Conservation (phyloP, 208 protist genomes). For the Wallacemonas sp. region DNA sequence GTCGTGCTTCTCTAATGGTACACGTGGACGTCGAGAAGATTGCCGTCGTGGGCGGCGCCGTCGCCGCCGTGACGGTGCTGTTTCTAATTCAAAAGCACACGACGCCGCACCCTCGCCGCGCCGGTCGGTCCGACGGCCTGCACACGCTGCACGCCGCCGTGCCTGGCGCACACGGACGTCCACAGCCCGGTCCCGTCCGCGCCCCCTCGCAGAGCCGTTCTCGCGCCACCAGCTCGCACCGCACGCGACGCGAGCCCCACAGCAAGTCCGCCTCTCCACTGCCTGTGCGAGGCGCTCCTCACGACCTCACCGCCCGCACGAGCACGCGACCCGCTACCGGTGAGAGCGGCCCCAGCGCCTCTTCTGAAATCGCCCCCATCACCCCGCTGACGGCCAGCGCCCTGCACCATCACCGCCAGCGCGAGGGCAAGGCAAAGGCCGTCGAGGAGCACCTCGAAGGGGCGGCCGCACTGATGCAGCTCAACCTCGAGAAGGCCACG, state of each 20-base stretch:
- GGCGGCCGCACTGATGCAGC: not conserved
- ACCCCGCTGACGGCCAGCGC: not conserved
- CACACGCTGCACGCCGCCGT: not conserved
- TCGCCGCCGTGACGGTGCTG: conserved; percentile 34
- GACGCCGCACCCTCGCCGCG: conserved; percentile 36
- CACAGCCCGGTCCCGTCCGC: not conserved
- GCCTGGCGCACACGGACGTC: conserved; percentile 3
- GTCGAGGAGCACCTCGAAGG: conserved; percentile 15
- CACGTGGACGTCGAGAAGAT: conserved; percentile 57
- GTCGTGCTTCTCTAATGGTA: too few species aligned
- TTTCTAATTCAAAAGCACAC: conserved; percentile 56
- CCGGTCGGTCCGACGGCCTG: not conserved
- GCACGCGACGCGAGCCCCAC: conserved; percentile 5
- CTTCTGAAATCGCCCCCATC: too few species aligned
- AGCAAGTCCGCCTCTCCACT: not conserved
- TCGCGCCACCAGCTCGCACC: conserved; percentile 4
- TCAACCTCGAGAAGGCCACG: not conserved
- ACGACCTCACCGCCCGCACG: not conserved
- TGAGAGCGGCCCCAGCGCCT: too few species aligned
- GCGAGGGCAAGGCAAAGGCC: conserved; percentile 14
- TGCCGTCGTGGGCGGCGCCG: conserved; percentile 34
- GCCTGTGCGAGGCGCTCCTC: too few species aligned
- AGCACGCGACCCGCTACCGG: not conserved
- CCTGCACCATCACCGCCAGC: conserved; percentile 5
- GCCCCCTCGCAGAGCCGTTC: conserved; percentile 4